Evolutionary conservation across 345 rosid species (phyloP), one percentile per base, ranked within the genome.

Genomic region (Euphorbia lathyris): DNA sequence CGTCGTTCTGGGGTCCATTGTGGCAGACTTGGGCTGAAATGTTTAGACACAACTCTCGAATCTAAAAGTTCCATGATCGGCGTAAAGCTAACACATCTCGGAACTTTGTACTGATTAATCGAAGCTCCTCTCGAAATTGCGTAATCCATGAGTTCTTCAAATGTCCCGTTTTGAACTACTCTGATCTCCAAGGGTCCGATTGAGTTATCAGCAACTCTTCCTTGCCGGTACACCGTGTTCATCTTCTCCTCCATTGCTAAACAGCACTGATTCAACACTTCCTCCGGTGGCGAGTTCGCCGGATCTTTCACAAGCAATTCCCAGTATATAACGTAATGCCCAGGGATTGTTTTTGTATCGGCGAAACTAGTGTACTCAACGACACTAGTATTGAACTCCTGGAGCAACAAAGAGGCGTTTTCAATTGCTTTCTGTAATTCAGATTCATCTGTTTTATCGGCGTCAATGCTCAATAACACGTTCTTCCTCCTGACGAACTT

Each of bases 341-440:
- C 99, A 0, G 97, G 99, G 64, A 94, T 91, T 0, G 86, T 83
- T 67, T 77, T 87, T 1, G 97, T 87, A 68, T 94, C 88, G 0
- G 93, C 99, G 51, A 77, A 87, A 78, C 99, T 94, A 30, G 99
- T 92, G 92, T 94, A 94, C 70, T 94, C 99, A 1, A 87, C 97
- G 6, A 94, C 90, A 25, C 92, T 85, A 0, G 92, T 72, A 77
- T 84, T 83, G 69, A 76, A 86, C 40, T 85, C 86, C 0, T 69
- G 71, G 7, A 94, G 72, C 20, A 86, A 67, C 22, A 25, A 61
- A 0, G 95, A 87, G 0, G 97, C 96, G 58, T 81, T 91, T 59
- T 90, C 92, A 32, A 94, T 83, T 0, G 97, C 97, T 43, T 72
- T 82, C 34, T 94, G 98, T 16, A 91, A 73, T 81, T 94, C 98